Evolutionary conservation across 1,284 basidiomycete genomes (phyloP).

Genomic region (Ustilago lituana): DNA sequence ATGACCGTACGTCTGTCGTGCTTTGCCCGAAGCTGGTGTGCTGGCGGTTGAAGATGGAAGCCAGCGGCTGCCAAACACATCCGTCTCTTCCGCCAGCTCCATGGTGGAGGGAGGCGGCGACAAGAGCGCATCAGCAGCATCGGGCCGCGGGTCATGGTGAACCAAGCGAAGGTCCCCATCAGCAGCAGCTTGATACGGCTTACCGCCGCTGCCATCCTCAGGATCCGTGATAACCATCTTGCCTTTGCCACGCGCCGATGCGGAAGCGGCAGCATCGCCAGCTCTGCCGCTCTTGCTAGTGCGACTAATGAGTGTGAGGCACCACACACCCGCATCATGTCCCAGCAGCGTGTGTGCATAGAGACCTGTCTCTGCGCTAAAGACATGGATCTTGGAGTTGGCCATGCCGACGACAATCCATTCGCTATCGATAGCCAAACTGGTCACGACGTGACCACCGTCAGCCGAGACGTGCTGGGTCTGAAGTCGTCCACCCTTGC

Average conservation of each 20-base stretch:
- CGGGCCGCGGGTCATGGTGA: slow-evolving; percentile 54
- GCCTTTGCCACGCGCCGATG: slow-evolving; percentile 29
- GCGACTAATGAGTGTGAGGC: slow-evolving; percentile 75
- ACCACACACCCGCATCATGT: slow-evolving; percentile 91
- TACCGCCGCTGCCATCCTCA: slow-evolving; percentile 49
- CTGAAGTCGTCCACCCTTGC: slow-evolving; percentile 79
- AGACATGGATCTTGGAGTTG: slow-evolving; percentile 86
- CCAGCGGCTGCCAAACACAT: slow-evolving; percentile 12
- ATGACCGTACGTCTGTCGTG: slow-evolving; percentile 22
- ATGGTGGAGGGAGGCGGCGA: slow-evolving; percentile 18
- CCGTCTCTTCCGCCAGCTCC: slow-evolving; percentile 24
- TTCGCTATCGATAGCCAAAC: slow-evolving; percentile 82
- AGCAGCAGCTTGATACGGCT: slow-evolving; percentile 42
- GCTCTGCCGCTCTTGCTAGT: slow-evolving; percentile 19
- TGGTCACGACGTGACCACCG: slow-evolving; percentile 80
- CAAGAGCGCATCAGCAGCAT: slow-evolving; percentile 38
- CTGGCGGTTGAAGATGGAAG: slow-evolving; percentile 16
- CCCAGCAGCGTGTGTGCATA: slow-evolving; percentile 82
- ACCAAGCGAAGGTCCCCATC: slow-evolving; percentile 51
- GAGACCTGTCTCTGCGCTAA: slow-evolving; percentile 81
- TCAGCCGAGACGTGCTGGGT: slow-evolving; percentile 76
- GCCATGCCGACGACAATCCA: slow-evolving; percentile 91
- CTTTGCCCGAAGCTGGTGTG: slow-evolving; percentile 21
- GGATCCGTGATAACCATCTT: slow-evolving; percentile 51
- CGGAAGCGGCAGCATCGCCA: slow-evolving; percentile 1